Evolutionary conservation across 306 rosid species (phyloP), one percentile per base, ranked within the genome.

Genomic region (Prosopis cineraria): DNA sequence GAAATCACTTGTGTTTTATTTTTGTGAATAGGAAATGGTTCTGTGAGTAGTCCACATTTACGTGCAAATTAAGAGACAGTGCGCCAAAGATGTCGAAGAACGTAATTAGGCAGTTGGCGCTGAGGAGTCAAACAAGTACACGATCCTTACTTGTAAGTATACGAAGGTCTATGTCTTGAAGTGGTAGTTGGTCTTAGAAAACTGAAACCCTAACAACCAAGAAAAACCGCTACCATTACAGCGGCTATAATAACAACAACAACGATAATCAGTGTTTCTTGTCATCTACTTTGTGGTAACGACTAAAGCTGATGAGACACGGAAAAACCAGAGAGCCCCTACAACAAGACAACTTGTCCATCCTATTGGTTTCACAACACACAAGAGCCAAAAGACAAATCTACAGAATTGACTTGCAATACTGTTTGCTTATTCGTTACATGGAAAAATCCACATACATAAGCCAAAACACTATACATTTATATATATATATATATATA

Each of bases 201-300:
- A 43, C 33, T 75, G 72, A 43, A 55, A 72, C 50, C 33, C 76
- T 52, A 74, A 76, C 78, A 24, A 82, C 83, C 78, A 74, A 44
- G 63, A 55, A 80, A 75, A 83, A 58, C 59, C 73, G 45, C 70
- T 50, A 66, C 25, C 36, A 76, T 79, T 74, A 81, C 85, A 74
- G 58, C 56, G 73, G 75, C 25, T 71, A 78, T 65, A 88, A 75
- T 71, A 77, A 68, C 64, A 83, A 75, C 41, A 56, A 74, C 50
- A 43, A 80, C n/a, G 44, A 48, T 34, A 33, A 45, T 59, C 24
- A 48, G 62, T 60, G 31, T 48, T 70, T 78, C 72, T 78, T 70
- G 73, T 69, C 81, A 78, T 70, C 44, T 64, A 63, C 73, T 34
- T 22, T 24, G 24, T 67, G 69, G 19, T 30, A 70, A 22, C 67